These are phyloP conservation scores for Bertia moriformis DNA, from an alignment of 2,329 filamentous ascomycete species.

Conservation along the genomic window DNA sequence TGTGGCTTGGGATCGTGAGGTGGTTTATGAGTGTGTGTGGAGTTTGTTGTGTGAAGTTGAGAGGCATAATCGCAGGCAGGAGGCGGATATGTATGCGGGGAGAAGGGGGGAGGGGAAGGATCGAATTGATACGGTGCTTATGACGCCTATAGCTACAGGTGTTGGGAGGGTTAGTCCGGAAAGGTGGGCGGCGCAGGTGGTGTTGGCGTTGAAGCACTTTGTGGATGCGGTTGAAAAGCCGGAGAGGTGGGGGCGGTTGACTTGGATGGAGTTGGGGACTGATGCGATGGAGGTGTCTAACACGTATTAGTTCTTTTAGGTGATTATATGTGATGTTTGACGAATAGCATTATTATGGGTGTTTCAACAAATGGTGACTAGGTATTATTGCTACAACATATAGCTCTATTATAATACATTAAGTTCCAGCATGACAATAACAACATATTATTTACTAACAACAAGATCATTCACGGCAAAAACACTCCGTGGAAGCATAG, in stretches of 20 bases:
- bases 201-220: constrained; percentile 35
- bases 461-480: too few relatives aligned
- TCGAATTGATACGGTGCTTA: constrained; percentile 26
- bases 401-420: too few relatives aligned
- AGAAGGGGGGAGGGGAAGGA: constrained; percentile 5
- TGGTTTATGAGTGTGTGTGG: constrained; percentile 39
- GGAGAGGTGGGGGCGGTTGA: constrained; percentile 22
- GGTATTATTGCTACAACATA: too few relatives aligned
- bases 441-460: too few relatives aligned
- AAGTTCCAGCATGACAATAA: too few relatives aligned
- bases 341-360: too few relatives aligned
- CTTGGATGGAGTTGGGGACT: constrained; percentile 12
- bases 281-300: neutral
- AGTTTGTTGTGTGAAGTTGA: constrained; percentile 31
- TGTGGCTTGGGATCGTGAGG: constrained; percentile 31
- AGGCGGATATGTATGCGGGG: constrained; percentile 3
- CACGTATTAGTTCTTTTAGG: neutral
- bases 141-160: constrained; percentile 36
- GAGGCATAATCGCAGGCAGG: constrained; percentile 22
- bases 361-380: too few relatives aligned
- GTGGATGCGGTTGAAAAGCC: constrained; percentile 27
- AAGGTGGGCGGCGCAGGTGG: constrained; percentile 32
- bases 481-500: too few relatives aligned
- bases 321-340: too few relatives aligned
- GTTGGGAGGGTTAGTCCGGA: constrained; percentile 25